These are phyloP conservation scores for Tulasnella sp. DNA, from an alignment of 768 basidiomycete species.

Conservation along the genomic window DNA sequence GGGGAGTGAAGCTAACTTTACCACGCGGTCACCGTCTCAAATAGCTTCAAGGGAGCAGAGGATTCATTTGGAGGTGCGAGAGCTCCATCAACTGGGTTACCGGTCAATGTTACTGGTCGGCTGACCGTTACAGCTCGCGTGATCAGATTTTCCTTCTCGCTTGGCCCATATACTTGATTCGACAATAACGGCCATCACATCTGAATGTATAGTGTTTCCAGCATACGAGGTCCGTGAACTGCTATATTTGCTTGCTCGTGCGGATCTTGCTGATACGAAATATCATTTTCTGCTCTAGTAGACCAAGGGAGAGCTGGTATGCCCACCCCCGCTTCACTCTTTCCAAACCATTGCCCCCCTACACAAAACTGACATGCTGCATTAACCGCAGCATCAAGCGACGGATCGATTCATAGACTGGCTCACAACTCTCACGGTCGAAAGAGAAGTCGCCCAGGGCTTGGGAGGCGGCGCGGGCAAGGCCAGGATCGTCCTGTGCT, in stretches of 20 bases:
- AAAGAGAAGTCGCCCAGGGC: constrained; percentile 67
- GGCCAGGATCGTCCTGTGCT: constrained; percentile 76
- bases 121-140: too few species aligned
- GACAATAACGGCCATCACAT: constrained; percentile 42
- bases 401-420: constrained; percentile 83
- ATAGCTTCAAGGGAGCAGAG: constrained; percentile 54
- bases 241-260: neutral
- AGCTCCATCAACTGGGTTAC: constrained; percentile 16
- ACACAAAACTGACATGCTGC: neutral
- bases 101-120: too few species aligned
- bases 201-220: constrained; percentile 78
- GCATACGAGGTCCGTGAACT: constrained; percentile 60
- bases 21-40: constrained; percentile 8
- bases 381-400: constrained; percentile 50
- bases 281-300: constrained; percentile 27
- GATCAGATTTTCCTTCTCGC: constrained; percentile 58
- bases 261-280: neutral
- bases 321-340: constrained; percentile 24
- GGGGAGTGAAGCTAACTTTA: too few species aligned
- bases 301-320: constrained; percentile 85
- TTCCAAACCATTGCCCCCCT: too few species aligned
- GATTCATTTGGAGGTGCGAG: constrained; percentile 47
- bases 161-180: constrained; percentile 66
- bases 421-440: constrained; percentile 82
- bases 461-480: constrained; percentile 60